phyloP scores from a whole-genome alignment of 441 rosid genomes.

The Breynia disticha region DNA sequence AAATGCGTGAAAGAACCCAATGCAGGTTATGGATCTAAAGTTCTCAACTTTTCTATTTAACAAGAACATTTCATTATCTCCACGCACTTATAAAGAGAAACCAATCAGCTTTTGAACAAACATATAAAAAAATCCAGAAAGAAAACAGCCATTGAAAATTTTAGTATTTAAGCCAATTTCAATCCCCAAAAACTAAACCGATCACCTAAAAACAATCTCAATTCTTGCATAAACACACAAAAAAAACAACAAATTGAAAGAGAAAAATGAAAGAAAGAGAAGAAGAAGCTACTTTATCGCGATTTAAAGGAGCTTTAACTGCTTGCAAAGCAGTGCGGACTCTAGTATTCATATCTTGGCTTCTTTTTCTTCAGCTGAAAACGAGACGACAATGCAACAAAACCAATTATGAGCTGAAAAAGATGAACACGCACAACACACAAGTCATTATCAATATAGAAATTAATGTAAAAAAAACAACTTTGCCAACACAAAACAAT shows the following conservation, averaged over 20 bases:
- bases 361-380: slow-evolving; percentile 16
- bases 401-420: slow-evolving; percentile 20
- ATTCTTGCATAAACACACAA: slow-evolving; percentile 16
- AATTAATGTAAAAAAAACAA: background rate
- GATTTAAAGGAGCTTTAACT: slow-evolving; percentile 57
- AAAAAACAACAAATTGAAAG: slow-evolving; percentile 6
- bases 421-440: slow-evolving; percentile 2
- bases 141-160: slow-evolving; percentile 12
- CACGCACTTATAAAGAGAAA: slow-evolving; percentile 7
- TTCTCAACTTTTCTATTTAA: slow-evolving; percentile 15
- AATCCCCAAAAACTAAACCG: background rate
- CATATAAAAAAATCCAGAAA: slow-evolving; percentile 12
- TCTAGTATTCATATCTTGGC: slow-evolving; percentile 49
- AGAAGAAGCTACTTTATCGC: slow-evolving; percentile 31
- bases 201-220: slow-evolving; percentile 8
- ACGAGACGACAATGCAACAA: slow-evolving; percentile 15
- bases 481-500: background rate
- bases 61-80: slow-evolving; percentile 19
- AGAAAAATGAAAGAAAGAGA: slow-evolving; percentile 2
- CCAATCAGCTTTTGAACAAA: slow-evolving; percentile 14
- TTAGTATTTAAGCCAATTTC: background rate
- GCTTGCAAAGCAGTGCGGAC: slow-evolving; percentile 55
- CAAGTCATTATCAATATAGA: background rate
- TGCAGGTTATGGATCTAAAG: slow-evolving; percentile 49
- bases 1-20: slow-evolving; percentile 41